Percentiles rank a stretch among this genome's conserved stretches.
These are phyloP conservation scores for Gossypium longicalyx DNA, from an alignment of 345 rosid genomes.

Conservation along the genomic window DNA sequence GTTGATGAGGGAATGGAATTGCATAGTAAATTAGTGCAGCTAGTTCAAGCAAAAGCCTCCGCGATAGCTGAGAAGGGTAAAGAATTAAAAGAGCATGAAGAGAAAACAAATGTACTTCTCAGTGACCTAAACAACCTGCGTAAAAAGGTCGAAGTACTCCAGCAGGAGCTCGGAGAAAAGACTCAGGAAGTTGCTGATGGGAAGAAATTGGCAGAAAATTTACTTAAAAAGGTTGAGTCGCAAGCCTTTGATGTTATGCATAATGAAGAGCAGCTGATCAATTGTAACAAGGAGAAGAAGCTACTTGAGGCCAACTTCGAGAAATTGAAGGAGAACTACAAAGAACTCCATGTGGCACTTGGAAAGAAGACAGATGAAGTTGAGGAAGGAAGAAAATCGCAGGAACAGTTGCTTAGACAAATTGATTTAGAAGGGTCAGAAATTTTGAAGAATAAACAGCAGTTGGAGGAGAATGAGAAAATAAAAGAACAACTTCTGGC, in stretches of 20 bases:
- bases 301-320: slow-evolving; percentile 28
- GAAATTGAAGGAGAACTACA: slow-evolving; percentile 39
- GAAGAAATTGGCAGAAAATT: slow-evolving; percentile 32
- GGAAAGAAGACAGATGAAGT: slow-evolving; percentile 34
- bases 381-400: slow-evolving; percentile 34
- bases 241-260: slow-evolving; percentile 25
- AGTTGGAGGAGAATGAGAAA: slow-evolving; percentile 35
- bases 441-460: slow-evolving; percentile 31
- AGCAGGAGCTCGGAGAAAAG: slow-evolving; percentile 37
- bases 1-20: slow-evolving; percentile 44
- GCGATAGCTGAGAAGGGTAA: slow-evolving; percentile 19
- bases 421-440: slow-evolving; percentile 30
- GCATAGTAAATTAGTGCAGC: slow-evolving; percentile 30
- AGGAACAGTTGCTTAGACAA: slow-evolving; percentile 34
- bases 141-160: slow-evolving; percentile 34
- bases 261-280: slow-evolving; percentile 28
- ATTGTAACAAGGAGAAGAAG: slow-evolving; percentile 39
- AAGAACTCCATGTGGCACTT: slow-evolving; percentile 37
- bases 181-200: slow-evolving; percentile 25
- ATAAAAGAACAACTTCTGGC: slow-evolving; percentile 25
- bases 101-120: slow-evolving; percentile 31
- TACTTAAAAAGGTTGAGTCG: slow-evolving; percentile 30
- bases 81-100: slow-evolving; percentile 36
- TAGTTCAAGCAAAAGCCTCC: slow-evolving; percentile 40
- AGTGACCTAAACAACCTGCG: slow-evolving; percentile 38